Base-by-base conservation (phyloP, 2,329 filamentous ascomycete species). In the Ascochyta lentis region DNA sequence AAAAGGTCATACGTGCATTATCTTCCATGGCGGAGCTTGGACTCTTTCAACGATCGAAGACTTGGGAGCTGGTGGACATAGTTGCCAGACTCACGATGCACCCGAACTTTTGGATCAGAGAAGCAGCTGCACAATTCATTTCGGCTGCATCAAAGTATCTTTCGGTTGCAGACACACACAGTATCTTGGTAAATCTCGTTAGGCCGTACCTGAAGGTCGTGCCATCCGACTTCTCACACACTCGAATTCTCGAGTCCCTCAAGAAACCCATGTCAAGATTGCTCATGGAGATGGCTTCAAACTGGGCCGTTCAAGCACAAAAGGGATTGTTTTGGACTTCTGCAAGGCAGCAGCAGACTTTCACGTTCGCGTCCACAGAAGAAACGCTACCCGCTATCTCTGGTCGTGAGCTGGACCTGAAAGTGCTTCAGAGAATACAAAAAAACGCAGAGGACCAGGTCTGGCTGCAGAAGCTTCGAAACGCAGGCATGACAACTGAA, bases 401-500 rank as follows among this genome's bases (percentile, higher is more conserved):
- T 41, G 80, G 83, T 42, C 82, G 80, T 66, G 87, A 89, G 58
- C 72, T 83, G 48, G 82, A 81, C 34, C 73, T 79, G 44, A 84
- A 83, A 65, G 80, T 86, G 9, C 76, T 95, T 26, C 83, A 81
- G 60, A 86, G 85, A 63, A 78, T 90, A 3, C 78, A 84, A 0
- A 93, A 87, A 69, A 96, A 93, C 63, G 92, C 96, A 8, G 94
- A 98, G 73, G 95, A 99, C 70, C 92, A 97, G 59, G 86, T 92
- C 64, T 98, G 95, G 93, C 80, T 99, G n/a, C 82, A 85, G 13
- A 89, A 92, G 61, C 78, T 99, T 43, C 86, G 90, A 46, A 96
- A 91, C 61, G 86, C 96, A 38, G 95, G 95, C 0, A 86, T 99
- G 80, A 80, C 83, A 1, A 70, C 82, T 1, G 93, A 97, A 40